These are phyloP conservation scores for Heteromeles arbutifolia DNA, from an alignment of 306 rosid species.

Conservation along the genomic window DNA sequence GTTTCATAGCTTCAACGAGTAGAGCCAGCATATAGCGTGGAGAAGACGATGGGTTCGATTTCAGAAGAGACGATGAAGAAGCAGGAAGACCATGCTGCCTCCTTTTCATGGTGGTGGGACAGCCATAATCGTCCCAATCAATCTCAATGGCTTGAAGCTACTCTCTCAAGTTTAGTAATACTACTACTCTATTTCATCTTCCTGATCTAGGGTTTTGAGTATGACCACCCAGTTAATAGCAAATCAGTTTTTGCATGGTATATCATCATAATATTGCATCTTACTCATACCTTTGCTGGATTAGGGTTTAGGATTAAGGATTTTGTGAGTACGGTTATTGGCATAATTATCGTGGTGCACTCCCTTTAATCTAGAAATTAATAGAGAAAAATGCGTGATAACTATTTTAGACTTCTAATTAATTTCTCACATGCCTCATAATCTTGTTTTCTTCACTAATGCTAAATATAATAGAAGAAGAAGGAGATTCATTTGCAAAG, in stretches of 20 bases:
- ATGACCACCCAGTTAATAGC: not conserved
- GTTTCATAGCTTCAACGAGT: no score
- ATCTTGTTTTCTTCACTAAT: not conserved
- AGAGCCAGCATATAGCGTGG: not conserved
- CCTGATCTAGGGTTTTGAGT: not conserved
- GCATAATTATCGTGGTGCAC: not conserved
- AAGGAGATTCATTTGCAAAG: conserved; percentile 29
- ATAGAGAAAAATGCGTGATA: no score
- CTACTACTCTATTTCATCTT: not conserved
- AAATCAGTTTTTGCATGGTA: not conserved
- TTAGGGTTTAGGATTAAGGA: no score
- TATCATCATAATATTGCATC: not conserved
- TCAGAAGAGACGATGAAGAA: not conserved
- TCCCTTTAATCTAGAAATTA: not conserved
- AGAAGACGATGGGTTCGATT: not conserved
- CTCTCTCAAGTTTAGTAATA: conserved; percentile 27
- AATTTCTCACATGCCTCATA: no score
- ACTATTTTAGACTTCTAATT: no score
- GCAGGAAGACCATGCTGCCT: not conserved
- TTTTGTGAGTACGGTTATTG: no score
- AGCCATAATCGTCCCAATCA: conserved; percentile 21
- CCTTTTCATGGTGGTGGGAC: conserved; percentile 29
- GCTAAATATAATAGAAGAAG: conserved; percentile 27
- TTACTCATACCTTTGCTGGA: no score
- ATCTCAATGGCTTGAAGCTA: conserved; percentile 36